Evolutionary conservation across 768 basidiomycete species (phyloP), one percentile per base, ranked within the genome.

Genomic region (Lentinus brumalis): DNA sequence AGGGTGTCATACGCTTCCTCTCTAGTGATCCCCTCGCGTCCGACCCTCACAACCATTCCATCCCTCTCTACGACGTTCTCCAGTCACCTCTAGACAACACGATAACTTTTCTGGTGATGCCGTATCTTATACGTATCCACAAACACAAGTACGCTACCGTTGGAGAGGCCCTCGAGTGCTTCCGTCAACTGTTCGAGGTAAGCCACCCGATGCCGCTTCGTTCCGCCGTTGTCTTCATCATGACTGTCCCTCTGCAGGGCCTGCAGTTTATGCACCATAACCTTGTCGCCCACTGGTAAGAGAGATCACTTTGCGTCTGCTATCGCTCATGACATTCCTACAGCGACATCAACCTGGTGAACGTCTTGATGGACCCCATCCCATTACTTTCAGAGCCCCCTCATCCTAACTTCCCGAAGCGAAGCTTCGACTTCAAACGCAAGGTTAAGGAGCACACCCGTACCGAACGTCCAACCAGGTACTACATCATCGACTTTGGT

Each of bases 221-320:
- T n/a, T n/a, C n/a, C n/a, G n/a, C n/a, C n/a, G n/a, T n/a, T n/a
- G n/a, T n/a, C n/a, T n/a, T n/a, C n/a, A 47, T 47, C 18, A 14
- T 15, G n/a, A n/a, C n/a, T n/a, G n/a, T n/a, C 21, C 7, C 8
- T 18, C 46, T 49, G 3, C 47, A 77, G 76, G 74, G 77, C 0
- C 54, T 78, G 1, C 65, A 68, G 52, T 77, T 75, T 56, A 73
- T 79, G 66, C 78, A 79, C 59, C 57, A 67, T 9, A 63, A 77
- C 46, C 60, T 64, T 14, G 63, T 78, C 3, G 78, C 76, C 9
- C 78, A 79, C 60, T 57, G 72, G 77, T 77, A 41, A 59, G n/a
- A 35, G 6, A 35, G 6, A 5, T 35, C 5, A 35, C 7, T 3
- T 11, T 35, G 35, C 38, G 8, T 29, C 4, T 3, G 3, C 35